These are phyloP conservation scores for Prunus yedoensis DNA, from an alignment of 331 rosid species.

Conservation along the genomic window DNA sequence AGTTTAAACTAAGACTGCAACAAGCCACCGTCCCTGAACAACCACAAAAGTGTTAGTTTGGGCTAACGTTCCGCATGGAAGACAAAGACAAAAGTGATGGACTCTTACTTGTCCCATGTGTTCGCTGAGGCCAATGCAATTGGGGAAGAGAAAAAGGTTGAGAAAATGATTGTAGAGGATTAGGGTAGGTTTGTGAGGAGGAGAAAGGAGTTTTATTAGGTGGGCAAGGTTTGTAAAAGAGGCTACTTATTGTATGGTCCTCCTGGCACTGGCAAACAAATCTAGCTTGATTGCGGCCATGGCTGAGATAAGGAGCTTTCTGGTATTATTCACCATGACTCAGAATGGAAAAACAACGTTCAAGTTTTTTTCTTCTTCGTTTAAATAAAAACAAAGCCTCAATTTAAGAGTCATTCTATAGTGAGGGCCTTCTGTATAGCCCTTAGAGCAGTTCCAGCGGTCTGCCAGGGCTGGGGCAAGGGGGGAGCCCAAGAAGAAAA, in stretches of 20 bases:
- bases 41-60: not conserved
- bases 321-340: not conserved
- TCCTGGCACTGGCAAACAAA: not conserved
- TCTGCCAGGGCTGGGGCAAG: too few species aligned
- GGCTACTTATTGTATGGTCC: slow-evolving; percentile 9
- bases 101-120: not conserved
- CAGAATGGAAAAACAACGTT: too few species aligned
- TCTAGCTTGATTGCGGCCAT: slow-evolving; percentile 14
- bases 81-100: not conserved
- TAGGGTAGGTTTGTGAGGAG: slow-evolving; percentile 12
- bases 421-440: too few species aligned
- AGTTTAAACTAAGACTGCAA: not conserved
- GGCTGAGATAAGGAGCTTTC: not conserved
- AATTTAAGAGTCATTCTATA: too few species aligned
- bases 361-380: too few species aligned
- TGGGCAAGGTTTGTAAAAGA: slow-evolving; percentile 15
- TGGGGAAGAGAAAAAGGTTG: slow-evolving; percentile 4
- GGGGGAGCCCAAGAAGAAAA: too few species aligned
- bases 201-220: not conserved
- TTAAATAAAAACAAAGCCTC: too few species aligned
- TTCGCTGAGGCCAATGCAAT: not conserved
- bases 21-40: not conserved
- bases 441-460: too few species aligned
- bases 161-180: slow-evolving; percentile 5
- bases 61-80: not conserved